These are phyloP conservation scores for Penicillium fuscoglaucum DNA, from an alignment of 2,329 filamentous ascomycete species.

Conservation along the genomic window DNA sequence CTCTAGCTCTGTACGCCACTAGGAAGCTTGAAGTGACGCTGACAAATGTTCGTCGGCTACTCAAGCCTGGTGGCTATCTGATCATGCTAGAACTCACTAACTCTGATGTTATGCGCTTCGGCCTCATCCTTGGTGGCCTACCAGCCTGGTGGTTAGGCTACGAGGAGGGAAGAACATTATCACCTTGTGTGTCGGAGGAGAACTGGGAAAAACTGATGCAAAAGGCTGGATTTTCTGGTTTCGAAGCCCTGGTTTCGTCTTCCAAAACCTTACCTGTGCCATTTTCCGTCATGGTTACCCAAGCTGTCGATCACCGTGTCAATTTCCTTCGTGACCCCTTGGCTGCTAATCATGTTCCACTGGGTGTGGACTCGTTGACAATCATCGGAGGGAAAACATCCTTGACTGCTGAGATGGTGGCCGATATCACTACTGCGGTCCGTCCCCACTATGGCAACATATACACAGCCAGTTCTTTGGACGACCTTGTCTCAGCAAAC, in stretches of 20 bases:
- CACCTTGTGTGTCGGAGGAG: constrained; percentile 28
- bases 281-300: constrained; percentile 32
- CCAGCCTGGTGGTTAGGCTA: constrained; percentile 41
- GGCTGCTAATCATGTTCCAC: background rate
- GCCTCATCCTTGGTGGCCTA: constrained; percentile 33
- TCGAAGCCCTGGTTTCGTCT: constrained; percentile 16
- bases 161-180: constrained; percentile 25
- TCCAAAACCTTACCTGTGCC: constrained; percentile 4
- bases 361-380: constrained; percentile 15
- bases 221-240: constrained; percentile 37
- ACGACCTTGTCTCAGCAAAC: constrained; percentile 10
- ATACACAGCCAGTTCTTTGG: constrained; percentile 6
- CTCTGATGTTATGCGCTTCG: constrained; percentile 23
- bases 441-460: constrained; percentile 13
- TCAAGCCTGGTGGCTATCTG: constrained; percentile 52
- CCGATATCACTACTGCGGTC: constrained; percentile 10
- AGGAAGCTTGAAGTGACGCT: constrained; percentile 27
- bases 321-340: constrained; percentile 31
- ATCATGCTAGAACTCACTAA: constrained; percentile 45
- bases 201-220: constrained; percentile 38
- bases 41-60: constrained; percentile 37
- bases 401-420: constrained; percentile 8
- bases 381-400: constrained; percentile 20
- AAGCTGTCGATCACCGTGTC: constrained; percentile 36
- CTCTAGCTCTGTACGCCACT: constrained; percentile 33